Evolutionary conservation across 352 stramenopile species (phyloP).

Genomic region (Globisporangium nagaii): DNA sequence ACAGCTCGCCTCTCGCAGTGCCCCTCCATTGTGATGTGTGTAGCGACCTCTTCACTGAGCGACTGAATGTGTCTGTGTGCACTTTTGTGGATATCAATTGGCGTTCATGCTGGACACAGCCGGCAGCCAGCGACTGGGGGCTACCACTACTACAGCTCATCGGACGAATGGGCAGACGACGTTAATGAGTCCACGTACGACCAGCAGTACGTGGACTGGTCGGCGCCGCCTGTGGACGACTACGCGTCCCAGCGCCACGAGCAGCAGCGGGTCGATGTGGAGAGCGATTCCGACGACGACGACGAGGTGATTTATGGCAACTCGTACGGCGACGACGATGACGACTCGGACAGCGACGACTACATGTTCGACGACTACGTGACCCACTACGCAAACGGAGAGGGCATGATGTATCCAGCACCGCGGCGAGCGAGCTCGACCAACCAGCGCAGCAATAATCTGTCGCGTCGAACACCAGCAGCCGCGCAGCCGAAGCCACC

Average conservation of each 20-base stretch:
- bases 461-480: neutral
- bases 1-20: no score
- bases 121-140: neutral
- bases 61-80: no score
- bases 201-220: neutral
- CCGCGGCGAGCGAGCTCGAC: neutral
- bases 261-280: neutral
- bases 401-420: neutral
- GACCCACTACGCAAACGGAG: neutral
- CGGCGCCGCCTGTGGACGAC: neutral
- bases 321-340: conserved; percentile 5
- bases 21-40: no score
- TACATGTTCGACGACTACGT: conserved; percentile 7
- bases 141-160: neutral
- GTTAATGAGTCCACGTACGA: neutral
- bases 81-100: neutral
- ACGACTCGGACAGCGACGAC: conserved; percentile 5
- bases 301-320: neutral
- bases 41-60: no score
- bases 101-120: neutral
- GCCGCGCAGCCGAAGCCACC: neutral
- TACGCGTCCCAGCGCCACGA: neutral
- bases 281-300: neutral
- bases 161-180: neutral
- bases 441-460: neutral